Evolutionary conservation across 2,329 filamentous ascomycete species (phyloP), one percentile per base, ranked within the genome.

Genomic region (Atkinsonella hypoxylon): DNA sequence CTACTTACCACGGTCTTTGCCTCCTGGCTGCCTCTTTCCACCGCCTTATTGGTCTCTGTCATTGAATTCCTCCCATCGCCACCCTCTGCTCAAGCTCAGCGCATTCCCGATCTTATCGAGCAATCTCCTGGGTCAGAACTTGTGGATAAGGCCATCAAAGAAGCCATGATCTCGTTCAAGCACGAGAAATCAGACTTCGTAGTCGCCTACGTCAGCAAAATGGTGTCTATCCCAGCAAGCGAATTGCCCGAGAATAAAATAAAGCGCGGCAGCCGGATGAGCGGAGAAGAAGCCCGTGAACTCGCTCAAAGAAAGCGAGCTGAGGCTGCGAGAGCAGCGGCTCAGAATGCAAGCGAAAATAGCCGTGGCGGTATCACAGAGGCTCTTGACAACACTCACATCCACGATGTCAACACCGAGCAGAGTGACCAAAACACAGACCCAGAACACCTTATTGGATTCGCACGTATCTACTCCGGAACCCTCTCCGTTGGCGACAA

Each of bases 171-270:
- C 2, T 75, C 82, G 0, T 96, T 95, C 63, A 87, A 86, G 61
- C 79, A 79, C 3, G 76, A 75, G 0, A 74, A 78, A 39, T 75
- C 82, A 0, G 85, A 86, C 51, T 90, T 91, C 0, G 82, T 95
- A 0, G 88, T 98, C 1, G 91, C 88, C 9, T 98, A 95, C 57
- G 87, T 98, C 54, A 97, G 91, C 70, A 98, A 98, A 66, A 96
- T 98, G 89, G 87, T 97, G 1, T 93, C 93, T 0, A 77, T 98
- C 12, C 91, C 89, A 0, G 88, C 94, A 61, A 96, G 88, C 66
- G 91, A 98, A 59, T 73, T 98, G 5, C 87, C 88, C 0, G 81
- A 91, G 48, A 95, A 95, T 65, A 94, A 85, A 66, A 78, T 88
- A 44, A 55, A 54, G 36, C 77, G 81, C 15, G 66, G 70, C 15